phyloP scores from a whole-genome alignment of 108 stramenopile genomes.

The Nitzschia palea region DNA sequence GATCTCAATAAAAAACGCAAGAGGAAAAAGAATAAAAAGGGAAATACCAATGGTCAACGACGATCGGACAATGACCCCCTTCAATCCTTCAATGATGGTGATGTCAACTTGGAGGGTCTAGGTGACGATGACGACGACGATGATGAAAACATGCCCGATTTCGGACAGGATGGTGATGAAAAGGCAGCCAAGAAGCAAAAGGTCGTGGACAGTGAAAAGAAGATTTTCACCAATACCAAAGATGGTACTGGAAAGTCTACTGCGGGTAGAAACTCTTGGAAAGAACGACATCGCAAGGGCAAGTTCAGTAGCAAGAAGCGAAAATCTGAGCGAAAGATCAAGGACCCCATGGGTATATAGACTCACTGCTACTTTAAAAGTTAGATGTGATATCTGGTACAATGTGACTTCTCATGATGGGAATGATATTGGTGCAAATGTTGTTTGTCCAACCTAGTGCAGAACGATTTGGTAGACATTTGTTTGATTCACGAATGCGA shows the following conservation, averaged over 20 bases:
- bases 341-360: conserved; percentile 47
- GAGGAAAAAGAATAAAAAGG: conserved; percentile 50
- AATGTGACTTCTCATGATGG: too few relatives aligned
- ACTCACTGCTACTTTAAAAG: too few relatives aligned
- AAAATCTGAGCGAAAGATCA: conserved; percentile 44
- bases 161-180: conserved; percentile 9
- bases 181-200: conserved; percentile 28
- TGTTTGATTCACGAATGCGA: too few relatives aligned
- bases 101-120: conserved; percentile 64
- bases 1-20: conserved; percentile 79
- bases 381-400: too few relatives aligned
- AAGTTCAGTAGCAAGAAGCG: conserved; percentile 68
- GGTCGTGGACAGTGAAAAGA: conserved; percentile 51
- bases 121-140: conserved; percentile 54
- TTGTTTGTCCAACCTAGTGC: too few relatives aligned
- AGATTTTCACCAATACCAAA: conserved; percentile 59
- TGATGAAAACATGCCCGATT: conserved; percentile 40
- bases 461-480: too few relatives aligned
- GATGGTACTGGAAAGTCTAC: conserved; percentile 87
- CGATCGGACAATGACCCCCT: conserved; percentile 89
- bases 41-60: conserved; percentile 31
- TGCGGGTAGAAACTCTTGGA: conserved; percentile 89
- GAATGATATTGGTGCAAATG: too few relatives aligned
- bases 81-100: conserved; percentile 78
- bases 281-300: conserved; percentile 91